Base-by-base conservation (phyloP, 768 basidiomycete species). In the Cystofilobasidium ferigula region DNA sequence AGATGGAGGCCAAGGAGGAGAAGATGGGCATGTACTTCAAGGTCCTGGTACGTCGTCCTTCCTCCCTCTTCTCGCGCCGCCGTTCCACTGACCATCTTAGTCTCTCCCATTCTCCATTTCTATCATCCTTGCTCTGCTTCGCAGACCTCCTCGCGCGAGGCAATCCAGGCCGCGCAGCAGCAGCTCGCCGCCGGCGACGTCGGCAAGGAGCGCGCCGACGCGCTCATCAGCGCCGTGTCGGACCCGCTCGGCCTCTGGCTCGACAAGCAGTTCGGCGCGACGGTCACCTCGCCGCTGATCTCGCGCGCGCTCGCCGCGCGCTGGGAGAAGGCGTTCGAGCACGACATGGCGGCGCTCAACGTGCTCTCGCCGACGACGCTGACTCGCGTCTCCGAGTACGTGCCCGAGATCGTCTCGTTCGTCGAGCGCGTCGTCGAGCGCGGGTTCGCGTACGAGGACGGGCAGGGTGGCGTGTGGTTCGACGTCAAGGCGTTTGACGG, bases 351-450 rank as follows among this genome's bases (percentile, higher is more conserved):
- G 20, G 83, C 86, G n/a, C 82, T 99, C 22, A 83, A 82, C 69
- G 87, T 98, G 45, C 84, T 86, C 65, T 84, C 86, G 26, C 92
- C 95, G 22, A 90, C 94, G 74, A 89, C 84, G 5, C 77, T 97
- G 62, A 98, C 95, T 0, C 85, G 94, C 47, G 95, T 98, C 7
- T 93, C 93, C 1, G 95, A 98, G 77, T 99, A 91, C 76, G 86
- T 99, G 10, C 89, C 92, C 4, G 93, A 98, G 77, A 89, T 97
- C 69, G 89, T 92, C 58, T 76, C 82, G 5, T 99, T 92, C 74
- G 87, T 98, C 43, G 82, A 91, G 74, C 79, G 82, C 30, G 88
- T 98, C 73, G 79, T 95, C 67, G 78, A 82, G 62, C 93, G 93
- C 66, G 94, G 93, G 0, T 95, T 85, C 72, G 91, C 82, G 30